Conservation (phyloP, 768 basidiomycete genomes). For the Megacollybia marginata region DNA sequence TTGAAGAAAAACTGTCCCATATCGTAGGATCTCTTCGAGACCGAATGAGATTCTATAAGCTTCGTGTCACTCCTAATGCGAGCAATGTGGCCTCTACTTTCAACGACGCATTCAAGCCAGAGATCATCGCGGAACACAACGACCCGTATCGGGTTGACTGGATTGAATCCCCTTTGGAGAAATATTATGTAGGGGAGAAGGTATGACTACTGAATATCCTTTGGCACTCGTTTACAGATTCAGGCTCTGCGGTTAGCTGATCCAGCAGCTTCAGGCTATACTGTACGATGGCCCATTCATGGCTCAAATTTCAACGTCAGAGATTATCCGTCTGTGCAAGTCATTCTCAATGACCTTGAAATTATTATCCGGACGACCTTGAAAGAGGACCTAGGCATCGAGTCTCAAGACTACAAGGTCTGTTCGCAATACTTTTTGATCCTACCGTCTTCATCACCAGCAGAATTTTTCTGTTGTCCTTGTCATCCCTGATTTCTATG, state of each 20-base stretch:
- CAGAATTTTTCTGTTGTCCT: constrained; percentile 86
- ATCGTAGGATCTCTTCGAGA: constrained; percentile 70
- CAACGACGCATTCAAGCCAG: constrained; percentile 79
- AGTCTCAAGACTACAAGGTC: constrained; percentile 53
- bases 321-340: constrained; percentile 67
- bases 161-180: constrained; percentile 48
- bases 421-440: constrained; percentile 5
- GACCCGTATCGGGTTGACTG: constrained; percentile 83
- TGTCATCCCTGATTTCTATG: constrained; percentile 89
- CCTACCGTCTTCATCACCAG: neutral
- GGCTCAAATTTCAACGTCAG: constrained; percentile 77
- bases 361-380: constrained; percentile 57
- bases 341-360: constrained; percentile 73
- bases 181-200: constrained; percentile 65
- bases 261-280: constrained; percentile 60
- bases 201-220: constrained; percentile 23
- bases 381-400: constrained; percentile 51
- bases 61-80: constrained; percentile 66
- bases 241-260: constrained; percentile 68
- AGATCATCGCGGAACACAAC: constrained; percentile 78
- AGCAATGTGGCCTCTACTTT: constrained; percentile 66
- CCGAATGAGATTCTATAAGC: constrained; percentile 81
- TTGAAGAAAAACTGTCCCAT: constrained; percentile 68
- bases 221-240: neutral
- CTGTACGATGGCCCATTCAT: constrained; percentile 76